Conservation (phyloP, 495 filamentous ascomycete genomes). For the Aspergillus egyptiacus region DNA sequence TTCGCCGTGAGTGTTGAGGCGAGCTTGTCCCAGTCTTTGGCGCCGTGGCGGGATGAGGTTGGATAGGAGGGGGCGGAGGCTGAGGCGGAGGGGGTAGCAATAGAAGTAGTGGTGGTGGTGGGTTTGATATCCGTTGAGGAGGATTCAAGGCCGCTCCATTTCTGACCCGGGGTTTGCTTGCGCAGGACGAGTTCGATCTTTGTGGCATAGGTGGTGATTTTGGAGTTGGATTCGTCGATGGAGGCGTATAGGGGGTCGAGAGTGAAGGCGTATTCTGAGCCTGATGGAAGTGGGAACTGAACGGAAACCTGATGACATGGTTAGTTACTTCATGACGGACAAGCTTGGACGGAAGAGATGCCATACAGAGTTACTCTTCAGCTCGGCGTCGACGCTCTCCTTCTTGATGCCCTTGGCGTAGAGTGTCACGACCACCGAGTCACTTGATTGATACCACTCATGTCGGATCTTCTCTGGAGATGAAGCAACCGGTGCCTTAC, state of each 20-base stretch:
- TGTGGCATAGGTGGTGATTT: slow-evolving; percentile 59
- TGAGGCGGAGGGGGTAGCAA: slow-evolving; percentile 12
- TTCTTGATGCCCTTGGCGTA: slow-evolving; percentile 68
- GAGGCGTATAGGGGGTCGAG: slow-evolving; percentile 64
- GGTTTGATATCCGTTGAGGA: slow-evolving; percentile 29
- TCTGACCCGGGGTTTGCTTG: slow-evolving; percentile 61
- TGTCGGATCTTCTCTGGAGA: slow-evolving; percentile 55
- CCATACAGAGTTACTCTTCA: slow-evolving; percentile 49
- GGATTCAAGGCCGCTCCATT: slow-evolving; percentile 70
- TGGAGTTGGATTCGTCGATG: slow-evolving; percentile 56
- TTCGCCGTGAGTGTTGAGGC: slow-evolving; percentile 50
- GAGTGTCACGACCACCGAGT: slow-evolving; percentile 61
- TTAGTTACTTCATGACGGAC: slow-evolving; percentile 23
- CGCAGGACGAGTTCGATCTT: slow-evolving; percentile 79
- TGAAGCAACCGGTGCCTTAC: slow-evolving; percentile 8
- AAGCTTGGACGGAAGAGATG: background rate
- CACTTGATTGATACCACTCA: slow-evolving; percentile 72
- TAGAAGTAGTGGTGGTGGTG: slow-evolving; percentile 10
- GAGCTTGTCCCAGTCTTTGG: slow-evolving; percentile 91
- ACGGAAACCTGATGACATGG: slow-evolving; percentile 46
- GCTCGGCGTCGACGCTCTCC: slow-evolving; percentile 52
- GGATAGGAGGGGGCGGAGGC: slow-evolving; percentile 62
- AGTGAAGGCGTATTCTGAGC: slow-evolving; percentile 58
- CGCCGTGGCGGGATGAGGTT: slow-evolving; percentile 75
- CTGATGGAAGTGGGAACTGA: slow-evolving; percentile 58